These are phyloP conservation scores for Flaveria brownii DNA, from an alignment of 129 eudicot species.

Conservation along the genomic window DNA sequence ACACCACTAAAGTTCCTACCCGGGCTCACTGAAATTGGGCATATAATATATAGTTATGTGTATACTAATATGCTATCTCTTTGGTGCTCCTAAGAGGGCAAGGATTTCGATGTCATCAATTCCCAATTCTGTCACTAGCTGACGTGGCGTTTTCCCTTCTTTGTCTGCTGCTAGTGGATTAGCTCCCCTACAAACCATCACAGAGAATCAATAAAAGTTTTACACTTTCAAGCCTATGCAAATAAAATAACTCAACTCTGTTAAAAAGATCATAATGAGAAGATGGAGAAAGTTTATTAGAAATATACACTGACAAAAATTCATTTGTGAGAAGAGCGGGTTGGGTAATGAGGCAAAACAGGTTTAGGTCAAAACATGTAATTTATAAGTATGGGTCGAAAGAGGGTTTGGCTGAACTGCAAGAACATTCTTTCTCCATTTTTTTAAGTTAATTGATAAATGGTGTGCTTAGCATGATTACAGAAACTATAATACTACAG, in stretches of 20 bases:
- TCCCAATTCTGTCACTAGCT: constrained; percentile 49
- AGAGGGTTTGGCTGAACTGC: no score
- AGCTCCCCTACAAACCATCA: constrained; percentile 58
- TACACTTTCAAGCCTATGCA: constrained; percentile 8
- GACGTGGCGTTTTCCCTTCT: constrained; percentile 62
- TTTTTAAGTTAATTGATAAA: neutral
- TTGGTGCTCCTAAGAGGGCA: constrained; percentile 51
- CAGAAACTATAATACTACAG: neutral
- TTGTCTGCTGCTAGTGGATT: constrained; percentile 57
- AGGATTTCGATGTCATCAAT: constrained; percentile 67
- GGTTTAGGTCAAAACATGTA: no score
- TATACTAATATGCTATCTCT: constrained; percentile 41
- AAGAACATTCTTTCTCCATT: neutral
- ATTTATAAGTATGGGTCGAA: no score
- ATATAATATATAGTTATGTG: neutral
- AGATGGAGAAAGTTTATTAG: neutral
- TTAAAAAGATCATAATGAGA: neutral
- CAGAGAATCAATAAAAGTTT: constrained; percentile 12
- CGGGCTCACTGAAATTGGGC: constrained; percentile 3
- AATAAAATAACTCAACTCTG: constrained; percentile 1
- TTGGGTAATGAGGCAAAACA: neutral
- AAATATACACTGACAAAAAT: neutral
- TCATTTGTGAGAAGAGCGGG: neutral
- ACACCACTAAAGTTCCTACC: constrained; percentile 34
- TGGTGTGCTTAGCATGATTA: neutral